Percentiles rank a stretch among this genome's conserved stretches.
Evolutionary conservation across 257 asterid genomes (phyloP).

Genomic region (Anisodus tanguticus): DNA sequence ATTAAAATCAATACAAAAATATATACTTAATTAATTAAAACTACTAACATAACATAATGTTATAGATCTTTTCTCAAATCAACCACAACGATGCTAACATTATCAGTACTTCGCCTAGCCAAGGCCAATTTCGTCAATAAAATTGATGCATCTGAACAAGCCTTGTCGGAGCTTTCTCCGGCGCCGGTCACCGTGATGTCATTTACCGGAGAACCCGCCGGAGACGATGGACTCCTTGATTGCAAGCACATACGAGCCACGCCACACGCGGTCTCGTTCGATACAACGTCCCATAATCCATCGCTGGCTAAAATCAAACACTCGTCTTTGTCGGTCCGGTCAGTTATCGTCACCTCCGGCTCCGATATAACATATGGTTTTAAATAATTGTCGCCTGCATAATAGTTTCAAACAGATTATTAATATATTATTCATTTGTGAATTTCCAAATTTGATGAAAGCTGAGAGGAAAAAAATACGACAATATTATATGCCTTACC

Average conservation of each 20-base stretch:
- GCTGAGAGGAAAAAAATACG: too few relatives aligned
- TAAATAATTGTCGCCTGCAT: constrained; percentile 47
- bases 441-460: not conserved
- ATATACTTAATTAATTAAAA: not conserved
- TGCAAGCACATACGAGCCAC: constrained; percentile 49
- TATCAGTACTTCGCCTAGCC: constrained; percentile 48
- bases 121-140: constrained; percentile 56
- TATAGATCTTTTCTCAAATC: constrained; percentile 39
- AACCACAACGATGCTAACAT: constrained; percentile 52
- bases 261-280: constrained; percentile 46
- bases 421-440: too few relatives aligned
- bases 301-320: constrained; percentile 56
- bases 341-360: constrained; percentile 55
- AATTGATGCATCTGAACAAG: constrained; percentile 50
- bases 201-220: constrained; percentile 16
- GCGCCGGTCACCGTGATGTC: not conserved
- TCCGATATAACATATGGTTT: constrained; percentile 58
- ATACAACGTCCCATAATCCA: constrained; percentile 62
- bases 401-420: not conserved
- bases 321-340: constrained; percentile 47
- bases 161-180: constrained; percentile 33
- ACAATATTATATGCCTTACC: constrained; percentile 35
- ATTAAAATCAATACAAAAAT: not conserved
- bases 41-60: not conserved
- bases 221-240: constrained; percentile 29